Percentiles rank a stretch among this genome's conserved stretches.
Conservation (phyloP, 2,329 filamentous ascomycete species). For the Mycosphaerelloides madeirae region DNA sequence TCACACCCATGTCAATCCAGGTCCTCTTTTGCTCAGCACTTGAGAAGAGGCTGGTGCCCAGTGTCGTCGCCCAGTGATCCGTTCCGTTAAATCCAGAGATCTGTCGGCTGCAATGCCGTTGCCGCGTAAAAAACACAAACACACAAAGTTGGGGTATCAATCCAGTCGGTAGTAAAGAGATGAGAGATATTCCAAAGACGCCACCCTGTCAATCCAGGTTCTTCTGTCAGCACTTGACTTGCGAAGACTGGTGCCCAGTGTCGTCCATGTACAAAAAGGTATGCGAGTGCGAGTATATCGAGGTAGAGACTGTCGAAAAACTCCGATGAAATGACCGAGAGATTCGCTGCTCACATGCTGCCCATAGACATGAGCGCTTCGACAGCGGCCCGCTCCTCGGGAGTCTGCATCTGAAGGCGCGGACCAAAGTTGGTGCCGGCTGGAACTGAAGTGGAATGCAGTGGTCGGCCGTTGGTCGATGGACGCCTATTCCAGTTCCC, state of each 20-base stretch:
- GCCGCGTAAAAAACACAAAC: constrained; percentile 2
- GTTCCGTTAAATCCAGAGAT: constrained; percentile 8
- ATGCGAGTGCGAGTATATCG: constrained; percentile 2
- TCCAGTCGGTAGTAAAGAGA: constrained; percentile 5
- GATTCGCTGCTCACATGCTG: constrained; percentile 49
- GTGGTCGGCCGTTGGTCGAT: constrained; percentile 13
- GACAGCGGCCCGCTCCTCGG: constrained; percentile 75
- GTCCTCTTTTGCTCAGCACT: constrained; percentile 34
- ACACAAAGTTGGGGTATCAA: constrained; percentile 8
- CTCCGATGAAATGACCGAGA: constrained; percentile 5
- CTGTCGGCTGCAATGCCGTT: background rate
- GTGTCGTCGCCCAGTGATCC: constrained; percentile 24
- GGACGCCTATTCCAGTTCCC: constrained; percentile 23
- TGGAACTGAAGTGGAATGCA: constrained; percentile 24
- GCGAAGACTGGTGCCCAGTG: constrained; percentile 34
- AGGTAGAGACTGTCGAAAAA: constrained; percentile 3
- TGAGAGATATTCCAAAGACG: constrained; percentile 21
- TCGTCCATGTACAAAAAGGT: constrained; percentile 22
- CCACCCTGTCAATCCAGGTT: constrained; percentile 37
- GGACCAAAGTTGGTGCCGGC: constrained; percentile 6
- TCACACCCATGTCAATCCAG: constrained; percentile 36
- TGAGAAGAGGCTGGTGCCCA: constrained; percentile 35
- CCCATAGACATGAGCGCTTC: constrained; percentile 76
- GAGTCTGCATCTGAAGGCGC: constrained; percentile 39
- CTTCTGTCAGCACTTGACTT: constrained; percentile 36